phyloP scores from a whole-genome alignment of 345 rosid genomes.

The Rhodamnia rubescens region DNA sequence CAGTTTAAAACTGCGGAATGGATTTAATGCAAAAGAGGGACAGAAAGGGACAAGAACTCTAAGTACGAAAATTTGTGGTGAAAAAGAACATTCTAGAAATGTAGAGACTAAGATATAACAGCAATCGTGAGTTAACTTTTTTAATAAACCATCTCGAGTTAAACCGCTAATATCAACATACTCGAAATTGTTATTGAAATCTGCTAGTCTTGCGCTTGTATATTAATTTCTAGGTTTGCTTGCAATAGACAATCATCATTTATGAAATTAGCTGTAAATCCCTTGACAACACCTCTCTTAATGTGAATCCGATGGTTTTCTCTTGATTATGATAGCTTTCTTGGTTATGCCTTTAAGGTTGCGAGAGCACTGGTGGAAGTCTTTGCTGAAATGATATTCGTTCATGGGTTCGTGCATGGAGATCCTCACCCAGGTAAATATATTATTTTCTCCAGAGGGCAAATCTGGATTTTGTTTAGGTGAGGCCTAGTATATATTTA shows the following conservation, averaged over 20 bases:
- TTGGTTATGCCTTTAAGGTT: slow-evolving; percentile 28
- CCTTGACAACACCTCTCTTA: neutral
- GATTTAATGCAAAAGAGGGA: neutral
- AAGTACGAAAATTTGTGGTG: neutral
- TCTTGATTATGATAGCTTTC: neutral
- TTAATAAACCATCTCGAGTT: neutral
- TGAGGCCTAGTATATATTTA: slow-evolving; percentile 12
- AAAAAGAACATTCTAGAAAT: neutral
- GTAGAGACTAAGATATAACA: neutral
- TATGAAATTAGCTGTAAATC: neutral
- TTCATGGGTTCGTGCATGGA: slow-evolving; percentile 87
- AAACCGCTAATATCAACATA: neutral
- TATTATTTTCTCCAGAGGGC: slow-evolving; percentile 63
- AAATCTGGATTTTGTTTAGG: slow-evolving; percentile 58
- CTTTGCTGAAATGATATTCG: slow-evolving; percentile 92
- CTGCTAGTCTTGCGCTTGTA: neutral
- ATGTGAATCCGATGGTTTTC: neutral
- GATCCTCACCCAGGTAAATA: slow-evolving; percentile 89
- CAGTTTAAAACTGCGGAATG: neutral
- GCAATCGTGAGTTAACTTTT: neutral
- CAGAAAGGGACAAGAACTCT: neutral
- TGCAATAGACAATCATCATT: neutral
- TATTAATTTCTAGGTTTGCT: neutral
- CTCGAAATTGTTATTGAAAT: neutral
- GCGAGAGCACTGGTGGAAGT: slow-evolving; percentile 61